Evolutionary conservation across 208 protist genomes (phyloP).

Genomic region (Porcisia hertigi): DNA sequence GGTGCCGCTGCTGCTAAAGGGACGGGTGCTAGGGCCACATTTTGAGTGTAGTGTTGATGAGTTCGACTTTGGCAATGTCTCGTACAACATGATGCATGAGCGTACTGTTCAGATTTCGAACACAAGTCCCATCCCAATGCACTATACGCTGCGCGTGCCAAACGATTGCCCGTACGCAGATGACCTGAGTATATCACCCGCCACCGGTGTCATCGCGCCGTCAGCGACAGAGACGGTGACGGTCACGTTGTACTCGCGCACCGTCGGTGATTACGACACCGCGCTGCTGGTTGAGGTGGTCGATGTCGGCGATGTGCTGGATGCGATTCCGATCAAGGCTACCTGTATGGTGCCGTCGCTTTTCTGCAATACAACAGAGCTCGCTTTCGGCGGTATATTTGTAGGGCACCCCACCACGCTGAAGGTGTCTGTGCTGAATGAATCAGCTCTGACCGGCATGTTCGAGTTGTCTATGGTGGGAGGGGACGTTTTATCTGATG

Average conservation of each 20-base stretch:
- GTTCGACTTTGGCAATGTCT: conserved; percentile 94
- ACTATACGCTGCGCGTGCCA: conserved; percentile 82
- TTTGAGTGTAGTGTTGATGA: conserved; percentile 92
- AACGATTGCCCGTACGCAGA: conserved; percentile 46
- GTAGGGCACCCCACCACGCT: conserved; percentile 87
- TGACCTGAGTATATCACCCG: conserved; percentile 80
- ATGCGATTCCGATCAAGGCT: conserved; percentile 86
- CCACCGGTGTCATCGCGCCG: conserved; percentile 71
- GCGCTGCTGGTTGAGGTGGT: conserved; percentile 93
- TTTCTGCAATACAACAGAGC: conserved; percentile 43
- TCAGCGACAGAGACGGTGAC: conserved; percentile 55
- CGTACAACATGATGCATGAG: conserved; percentile 89
- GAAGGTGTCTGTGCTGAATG: conserved; percentile 91
- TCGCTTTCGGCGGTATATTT: conserved; percentile 93
- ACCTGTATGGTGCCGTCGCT: conserved; percentile 87
- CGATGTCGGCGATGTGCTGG: conserved; percentile 89
- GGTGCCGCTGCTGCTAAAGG: conserved; percentile 83
- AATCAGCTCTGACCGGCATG: conserved; percentile 89
- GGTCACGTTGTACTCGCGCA: conserved; percentile 83
- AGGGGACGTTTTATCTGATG: conserved; percentile 36
- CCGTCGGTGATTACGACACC: conserved; percentile 77
- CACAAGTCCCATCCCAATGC: conserved; percentile 94
- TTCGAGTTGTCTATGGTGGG: conserved; percentile 88
- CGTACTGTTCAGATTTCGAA: conserved; percentile 86
- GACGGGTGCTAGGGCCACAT: conserved; percentile 91